Conservation (phyloP, 164 flowering plant genomes). For the Sextonia rubra region DNA sequence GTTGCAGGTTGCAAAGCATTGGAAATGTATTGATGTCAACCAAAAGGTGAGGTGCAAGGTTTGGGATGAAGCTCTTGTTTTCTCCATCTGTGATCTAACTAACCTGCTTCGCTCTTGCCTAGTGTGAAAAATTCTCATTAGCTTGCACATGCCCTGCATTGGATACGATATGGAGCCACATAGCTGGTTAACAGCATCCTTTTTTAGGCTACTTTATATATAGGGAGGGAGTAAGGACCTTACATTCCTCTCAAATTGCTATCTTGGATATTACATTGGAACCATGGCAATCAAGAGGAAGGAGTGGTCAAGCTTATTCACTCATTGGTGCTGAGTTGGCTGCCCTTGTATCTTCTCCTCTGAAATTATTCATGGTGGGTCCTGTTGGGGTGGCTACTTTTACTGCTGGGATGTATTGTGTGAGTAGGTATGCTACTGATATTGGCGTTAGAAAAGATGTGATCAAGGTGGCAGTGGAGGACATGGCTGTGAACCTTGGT, state of each 20-base stretch:
- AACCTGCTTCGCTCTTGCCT: not conserved
- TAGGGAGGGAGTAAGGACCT: not conserved
- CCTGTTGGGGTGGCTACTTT: conserved; percentile 77
- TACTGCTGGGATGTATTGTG: conserved; percentile 88
- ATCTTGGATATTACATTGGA: no score
- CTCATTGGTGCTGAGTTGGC: conserved; percentile 88
- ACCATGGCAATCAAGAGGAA: conserved; percentile 30
- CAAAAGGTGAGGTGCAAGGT: not conserved
- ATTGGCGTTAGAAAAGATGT: conserved; percentile 90
- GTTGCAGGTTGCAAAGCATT: not conserved
- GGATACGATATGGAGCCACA: not conserved
- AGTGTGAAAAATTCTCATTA: not conserved
- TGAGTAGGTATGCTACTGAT: conserved; percentile 91
- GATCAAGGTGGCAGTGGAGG: conserved; percentile 86
- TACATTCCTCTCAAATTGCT: not conserved
- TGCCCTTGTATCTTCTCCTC: conserved; percentile 80
- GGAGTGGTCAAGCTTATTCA: conserved; percentile 91
- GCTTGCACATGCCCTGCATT: not conserved
- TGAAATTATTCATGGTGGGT: conserved; percentile 73
- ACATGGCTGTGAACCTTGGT: conserved; percentile 68
- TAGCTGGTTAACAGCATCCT: not conserved
- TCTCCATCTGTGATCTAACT: not conserved
- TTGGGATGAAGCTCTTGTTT: not conserved
- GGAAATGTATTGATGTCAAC: not conserved
- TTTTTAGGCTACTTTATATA: not conserved